Evolutionary conservation across 1,284 basidiomycete species (phyloP).

Genomic region (Peniophora sp.): DNA sequence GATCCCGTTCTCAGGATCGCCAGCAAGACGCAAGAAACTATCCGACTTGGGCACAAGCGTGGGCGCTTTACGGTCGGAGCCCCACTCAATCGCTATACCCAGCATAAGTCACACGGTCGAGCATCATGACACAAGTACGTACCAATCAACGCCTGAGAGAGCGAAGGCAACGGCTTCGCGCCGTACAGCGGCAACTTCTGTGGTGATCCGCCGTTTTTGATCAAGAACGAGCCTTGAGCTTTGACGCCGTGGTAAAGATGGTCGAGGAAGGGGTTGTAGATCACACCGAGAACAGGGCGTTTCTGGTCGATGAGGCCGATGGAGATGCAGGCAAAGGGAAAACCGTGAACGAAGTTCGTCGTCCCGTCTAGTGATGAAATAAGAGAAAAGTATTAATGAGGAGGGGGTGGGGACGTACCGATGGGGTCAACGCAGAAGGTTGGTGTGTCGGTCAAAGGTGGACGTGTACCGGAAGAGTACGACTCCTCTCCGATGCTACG

Average conservation of each 20-base stretch:
- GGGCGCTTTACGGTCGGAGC: slow-evolving; percentile 65
- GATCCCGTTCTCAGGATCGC: slow-evolving; percentile 58
- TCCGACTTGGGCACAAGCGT: slow-evolving; percentile 60
- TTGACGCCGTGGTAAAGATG: slow-evolving; percentile 77
- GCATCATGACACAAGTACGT: slow-evolving; percentile 3
- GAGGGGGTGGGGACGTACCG: slow-evolving; percentile 29
- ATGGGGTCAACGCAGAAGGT: slow-evolving; percentile 92
- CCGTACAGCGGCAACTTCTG: slow-evolving; percentile 65
- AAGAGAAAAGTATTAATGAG: no score
- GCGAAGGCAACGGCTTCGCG: slow-evolving; percentile 63
- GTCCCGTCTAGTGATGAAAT: slow-evolving; percentile 59
- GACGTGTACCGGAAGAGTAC: slow-evolving; percentile 64
- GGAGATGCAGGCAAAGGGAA: slow-evolving; percentile 87
- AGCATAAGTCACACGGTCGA: neutral
- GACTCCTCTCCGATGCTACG: slow-evolving; percentile 89
- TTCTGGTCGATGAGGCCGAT: slow-evolving; percentile 84
- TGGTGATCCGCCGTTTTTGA: slow-evolving; percentile 40
- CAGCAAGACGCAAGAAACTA: slow-evolving; percentile 74
- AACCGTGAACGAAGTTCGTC: slow-evolving; percentile 91
- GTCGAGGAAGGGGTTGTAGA: slow-evolving; percentile 90
- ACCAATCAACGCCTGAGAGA: slow-evolving; percentile 79
- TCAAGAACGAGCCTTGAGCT: slow-evolving; percentile 77
- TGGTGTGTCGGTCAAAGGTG: slow-evolving; percentile 75
- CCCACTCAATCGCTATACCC: slow-evolving; percentile 81
- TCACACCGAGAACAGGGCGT: slow-evolving; percentile 79